phyloP scores from a whole-genome alignment of 805 yeast species.

The Torulaspora quercuum region DNA sequence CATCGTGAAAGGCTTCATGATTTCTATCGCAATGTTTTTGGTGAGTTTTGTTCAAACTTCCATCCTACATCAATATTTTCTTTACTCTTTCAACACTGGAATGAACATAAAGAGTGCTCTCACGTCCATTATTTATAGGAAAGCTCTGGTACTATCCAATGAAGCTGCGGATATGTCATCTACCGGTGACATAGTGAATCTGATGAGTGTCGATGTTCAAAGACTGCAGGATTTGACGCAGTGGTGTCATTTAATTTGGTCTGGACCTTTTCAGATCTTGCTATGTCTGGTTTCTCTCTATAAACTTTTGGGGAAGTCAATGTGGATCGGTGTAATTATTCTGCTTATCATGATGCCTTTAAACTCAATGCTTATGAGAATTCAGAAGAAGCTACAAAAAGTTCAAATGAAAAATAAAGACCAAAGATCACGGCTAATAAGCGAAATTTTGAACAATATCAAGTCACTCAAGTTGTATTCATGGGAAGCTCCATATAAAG shows the following conservation, averaged over 20 bases:
- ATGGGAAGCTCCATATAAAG: slow-evolving; percentile 87
- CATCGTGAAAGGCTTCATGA: slow-evolving; percentile 68
- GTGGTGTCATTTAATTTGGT: slow-evolving; percentile 78
- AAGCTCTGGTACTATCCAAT: slow-evolving; percentile 63
- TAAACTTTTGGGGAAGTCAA: slow-evolving; percentile 73
- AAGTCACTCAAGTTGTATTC: slow-evolving; percentile 91
- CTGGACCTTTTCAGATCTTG: slow-evolving; percentile 85
- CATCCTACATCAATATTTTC: slow-evolving; percentile 73
- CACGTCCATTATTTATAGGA: slow-evolving; percentile 63
- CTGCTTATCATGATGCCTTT: slow-evolving; percentile 76
- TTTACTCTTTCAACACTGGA: slow-evolving; percentile 69
- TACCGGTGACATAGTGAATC: slow-evolving; percentile 90
- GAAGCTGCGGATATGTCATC: slow-evolving; percentile 68
- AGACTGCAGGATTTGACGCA: slow-evolving; percentile 80
- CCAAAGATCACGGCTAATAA: slow-evolving; percentile 82
- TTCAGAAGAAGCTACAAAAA: slow-evolving; percentile 71
- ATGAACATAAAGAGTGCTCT: slow-evolving; percentile 70
- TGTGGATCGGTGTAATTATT: slow-evolving; percentile 92
- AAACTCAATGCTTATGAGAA: slow-evolving; percentile 64
- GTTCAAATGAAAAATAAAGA: slow-evolving; percentile 88
- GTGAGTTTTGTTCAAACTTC: slow-evolving; percentile 77
- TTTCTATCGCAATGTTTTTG: slow-evolving; percentile 69
- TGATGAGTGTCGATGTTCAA: slow-evolving; percentile 92
- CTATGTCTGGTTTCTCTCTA: slow-evolving; percentile 73
- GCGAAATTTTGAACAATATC: slow-evolving; percentile 86